Conservation (phyloP, 306 rosid species). For the Pueraria montana region DNA sequence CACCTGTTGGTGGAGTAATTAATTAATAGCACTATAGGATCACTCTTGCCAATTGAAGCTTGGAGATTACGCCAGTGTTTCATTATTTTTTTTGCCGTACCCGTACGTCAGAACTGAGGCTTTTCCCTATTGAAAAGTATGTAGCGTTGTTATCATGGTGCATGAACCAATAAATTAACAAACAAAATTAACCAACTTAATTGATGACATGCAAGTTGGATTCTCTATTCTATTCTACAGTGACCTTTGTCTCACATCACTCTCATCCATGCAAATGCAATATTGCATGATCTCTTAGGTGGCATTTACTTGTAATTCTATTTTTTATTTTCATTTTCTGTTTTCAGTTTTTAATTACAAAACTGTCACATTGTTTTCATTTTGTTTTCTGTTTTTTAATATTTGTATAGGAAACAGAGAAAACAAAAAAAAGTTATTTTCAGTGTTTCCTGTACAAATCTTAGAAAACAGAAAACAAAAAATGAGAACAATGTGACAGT, state of each 20-base stretch:
- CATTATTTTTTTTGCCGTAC: slow-evolving; percentile 23
- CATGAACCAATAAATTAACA: slow-evolving; percentile 23
- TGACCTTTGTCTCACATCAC: slow-evolving; percentile 26
- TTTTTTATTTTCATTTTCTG: no score
- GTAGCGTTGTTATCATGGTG: slow-evolving; percentile 40
- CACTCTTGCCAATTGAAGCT: slow-evolving; percentile 6
- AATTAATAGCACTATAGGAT: not conserved
- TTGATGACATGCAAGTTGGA: slow-evolving; percentile 33
- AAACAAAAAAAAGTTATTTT: no score
- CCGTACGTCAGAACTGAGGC: slow-evolving; percentile 25
- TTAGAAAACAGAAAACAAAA: no score
- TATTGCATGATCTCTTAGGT: slow-evolving; percentile 45
- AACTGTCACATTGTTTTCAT: no score
- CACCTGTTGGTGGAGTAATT: slow-evolving; percentile 4
- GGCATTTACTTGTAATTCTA: no score
- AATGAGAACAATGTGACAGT: no score
- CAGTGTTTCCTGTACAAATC: no score
- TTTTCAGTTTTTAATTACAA: no score
- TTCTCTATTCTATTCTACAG: not conserved
- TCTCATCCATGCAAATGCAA: not conserved
- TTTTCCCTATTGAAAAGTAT: not conserved
- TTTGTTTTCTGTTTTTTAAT: no score
- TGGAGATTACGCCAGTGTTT: slow-evolving; percentile 1
- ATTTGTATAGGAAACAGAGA: no score
- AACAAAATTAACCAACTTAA: not conserved